These are phyloP conservation scores for Saprolegnia parasitica DNA, from an alignment of 352 stramenopile genomes.

Conservation along the genomic window DNA sequence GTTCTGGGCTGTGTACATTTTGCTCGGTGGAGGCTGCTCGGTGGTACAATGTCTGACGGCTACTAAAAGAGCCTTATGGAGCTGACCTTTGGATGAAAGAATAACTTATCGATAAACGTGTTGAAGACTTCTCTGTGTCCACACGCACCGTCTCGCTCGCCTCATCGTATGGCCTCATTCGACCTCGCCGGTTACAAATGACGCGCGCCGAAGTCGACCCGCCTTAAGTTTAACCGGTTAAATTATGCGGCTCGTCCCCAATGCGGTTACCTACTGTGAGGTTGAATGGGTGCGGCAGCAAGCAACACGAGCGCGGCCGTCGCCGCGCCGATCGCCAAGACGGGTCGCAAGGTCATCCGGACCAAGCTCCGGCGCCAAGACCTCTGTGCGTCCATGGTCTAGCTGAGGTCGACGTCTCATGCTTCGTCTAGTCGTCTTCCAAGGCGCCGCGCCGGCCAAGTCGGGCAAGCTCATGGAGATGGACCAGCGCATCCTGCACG, in stretches of 20 bases:
- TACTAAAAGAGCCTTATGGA: too few species aligned
- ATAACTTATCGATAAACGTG: too few species aligned
- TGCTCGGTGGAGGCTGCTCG: too few species aligned
- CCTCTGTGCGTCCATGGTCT: constrained; percentile 6
- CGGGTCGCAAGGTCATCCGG: constrained; percentile 14
- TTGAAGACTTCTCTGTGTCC: too few species aligned
- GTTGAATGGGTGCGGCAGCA: constrained; percentile 17
- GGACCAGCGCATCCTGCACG: constrained; percentile 13
- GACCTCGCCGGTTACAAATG: too few species aligned
- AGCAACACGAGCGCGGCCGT: constrained; percentile 5
- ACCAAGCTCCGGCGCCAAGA: constrained; percentile 17
- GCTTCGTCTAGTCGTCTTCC: neutral
- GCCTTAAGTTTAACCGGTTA: neutral
- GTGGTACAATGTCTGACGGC: too few species aligned
- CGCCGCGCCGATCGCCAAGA: neutral
- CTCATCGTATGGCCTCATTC: too few species aligned
- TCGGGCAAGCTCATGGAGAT: constrained; percentile 11
- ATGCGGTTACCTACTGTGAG: neutral
- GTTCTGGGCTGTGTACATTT: too few species aligned
- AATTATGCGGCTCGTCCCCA: neutral
- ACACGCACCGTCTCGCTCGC: too few species aligned
- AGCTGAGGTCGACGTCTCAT: constrained; percentile 1
- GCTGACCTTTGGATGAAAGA: too few species aligned
- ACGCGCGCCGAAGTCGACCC: neutral
- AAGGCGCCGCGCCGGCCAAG: neutral